Base-by-base conservation (phyloP, 2,329 filamentous ascomycete species). In the Zopfia rhizophila region DNA sequence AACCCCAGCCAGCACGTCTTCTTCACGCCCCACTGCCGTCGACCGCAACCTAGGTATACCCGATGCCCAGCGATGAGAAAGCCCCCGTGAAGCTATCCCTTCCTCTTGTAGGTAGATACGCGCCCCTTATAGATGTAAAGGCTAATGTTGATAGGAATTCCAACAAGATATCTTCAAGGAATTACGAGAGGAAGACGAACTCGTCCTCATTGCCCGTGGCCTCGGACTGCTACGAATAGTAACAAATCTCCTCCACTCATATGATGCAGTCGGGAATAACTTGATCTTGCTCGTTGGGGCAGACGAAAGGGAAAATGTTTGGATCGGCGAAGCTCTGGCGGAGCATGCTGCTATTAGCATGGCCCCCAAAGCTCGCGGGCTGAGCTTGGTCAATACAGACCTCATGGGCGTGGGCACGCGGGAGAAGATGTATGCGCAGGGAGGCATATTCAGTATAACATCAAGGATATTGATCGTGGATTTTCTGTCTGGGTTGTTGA, bases 401-500 rank as follows among this genome's bases (percentile, higher is more conserved):
- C 84, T 88, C 69, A 94, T 93, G 70, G 96, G 85, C 58, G 92
- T 97, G 13, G 85, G 85, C 3, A 86, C 88, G 37, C 83, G 94
- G 62, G 91, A 97, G 78, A 96, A 92, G 76, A 88, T 97, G 81
- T 99, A 99, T 72, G 79, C 84, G 2, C 82, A 85, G 48, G 94
- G 94, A 10, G 94, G 94, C 36, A 89, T 97, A 58, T 92, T 97
- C 75, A 96, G 91, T 74, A 89, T 99, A 66, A 99, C 94, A 12
- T 97, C 92, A 47, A 87, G 92, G 42, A 99, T 99, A 54, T 76
- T 99, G 51, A 90, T 97, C 21, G 92, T 97, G 18, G 94, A 99
- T 70, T 81, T 99, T 37, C 75, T 99, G 53, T 95, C 91, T n/a
- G 82, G 81, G 19, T 75, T 97, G 33, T 78, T 99, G 41, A 84